A percentile compares a stretch with the other conserved stretches of the same genome.
These are phyloP conservation scores for Danielia oregonensis DNA, from an alignment of 805 yeast species.

Conservation along the genomic window DNA sequence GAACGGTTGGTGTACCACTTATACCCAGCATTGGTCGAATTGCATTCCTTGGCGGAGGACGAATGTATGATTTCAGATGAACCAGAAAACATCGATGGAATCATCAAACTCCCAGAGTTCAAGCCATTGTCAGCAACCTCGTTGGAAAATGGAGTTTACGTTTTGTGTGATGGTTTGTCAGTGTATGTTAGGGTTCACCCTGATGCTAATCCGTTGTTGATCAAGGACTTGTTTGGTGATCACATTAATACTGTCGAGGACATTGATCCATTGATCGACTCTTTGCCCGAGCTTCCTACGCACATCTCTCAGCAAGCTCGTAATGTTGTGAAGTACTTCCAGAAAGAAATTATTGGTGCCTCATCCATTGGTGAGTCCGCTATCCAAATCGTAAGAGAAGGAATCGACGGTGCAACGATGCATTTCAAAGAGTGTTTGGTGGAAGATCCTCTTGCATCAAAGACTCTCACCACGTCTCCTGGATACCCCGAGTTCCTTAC, in stretches of 20 bases:
- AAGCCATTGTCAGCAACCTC: conserved; percentile 41
- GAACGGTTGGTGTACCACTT: conserved; percentile 58
- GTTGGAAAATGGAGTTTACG: conserved; percentile 70
- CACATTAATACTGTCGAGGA: conserved; percentile 41
- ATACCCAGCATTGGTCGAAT: conserved; percentile 75
- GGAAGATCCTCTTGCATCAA: conserved; percentile 52
- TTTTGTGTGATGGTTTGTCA: conserved; percentile 65
- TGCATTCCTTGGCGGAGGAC: conserved; percentile 58
- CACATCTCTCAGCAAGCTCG: conserved; percentile 66
- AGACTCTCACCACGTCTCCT: conserved; percentile 29
- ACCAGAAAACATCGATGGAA: conserved; percentile 40
- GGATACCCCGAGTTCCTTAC: conserved; percentile 66
- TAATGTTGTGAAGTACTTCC: conserved; percentile 56
- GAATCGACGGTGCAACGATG: conserved; percentile 55
- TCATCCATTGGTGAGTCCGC: conserved; percentile 31
- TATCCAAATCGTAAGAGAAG: conserved; percentile 60
- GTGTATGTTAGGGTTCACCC: conserved; percentile 66
- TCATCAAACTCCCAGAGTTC: conserved; percentile 48
- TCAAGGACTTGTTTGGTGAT: conserved; percentile 72
- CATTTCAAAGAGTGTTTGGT: conserved; percentile 56
- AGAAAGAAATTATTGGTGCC: conserved; percentile 27
- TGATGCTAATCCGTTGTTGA: conserved; percentile 59
- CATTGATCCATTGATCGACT: conserved; percentile 48
- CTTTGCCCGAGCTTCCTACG: conserved; percentile 68
- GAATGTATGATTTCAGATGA: conserved; percentile 40